Percentiles rank a stretch among this genome's conserved stretches.
phyloP scores from a whole-genome alignment of 2,329 filamentous ascomycete genomes.

The Ambrosiella beaveri region DNA sequence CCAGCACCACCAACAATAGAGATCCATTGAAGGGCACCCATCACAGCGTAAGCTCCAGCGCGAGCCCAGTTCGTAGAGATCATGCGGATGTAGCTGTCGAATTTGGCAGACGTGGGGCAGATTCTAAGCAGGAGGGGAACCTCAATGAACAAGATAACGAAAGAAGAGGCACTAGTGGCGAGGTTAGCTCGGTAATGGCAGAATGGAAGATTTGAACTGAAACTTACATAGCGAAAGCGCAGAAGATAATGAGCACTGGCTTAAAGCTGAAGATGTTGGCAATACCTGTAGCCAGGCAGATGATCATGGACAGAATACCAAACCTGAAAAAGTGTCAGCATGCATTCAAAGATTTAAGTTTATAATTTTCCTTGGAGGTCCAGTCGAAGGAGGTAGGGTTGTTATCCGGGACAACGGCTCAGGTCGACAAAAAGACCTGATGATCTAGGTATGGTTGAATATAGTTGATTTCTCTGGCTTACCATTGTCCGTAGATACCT shows the following conservation, averaged over 20 bases:
- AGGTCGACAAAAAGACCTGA: too few relatives aligned
- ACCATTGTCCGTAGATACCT: slow-evolving; percentile 68
- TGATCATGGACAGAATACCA: slow-evolving; percentile 52
- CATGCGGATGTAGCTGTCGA: slow-evolving; percentile 76
- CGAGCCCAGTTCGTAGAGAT: slow-evolving; percentile 97
- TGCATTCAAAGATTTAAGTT: background rate
- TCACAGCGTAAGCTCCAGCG: slow-evolving; percentile 65
- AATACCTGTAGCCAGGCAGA: slow-evolving; percentile 53
- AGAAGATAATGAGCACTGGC: slow-evolving; percentile 32
- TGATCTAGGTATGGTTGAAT: too few relatives aligned
- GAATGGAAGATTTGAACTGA: background rate
- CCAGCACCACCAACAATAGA: slow-evolving; percentile 49
- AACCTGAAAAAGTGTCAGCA: slow-evolving; percentile 30
- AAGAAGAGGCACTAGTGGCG: slow-evolving; percentile 42
- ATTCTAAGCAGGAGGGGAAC: slow-evolving; percentile 91
- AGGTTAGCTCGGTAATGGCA: background rate
- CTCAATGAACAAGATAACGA: slow-evolving; percentile 71
- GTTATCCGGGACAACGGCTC: too few relatives aligned
- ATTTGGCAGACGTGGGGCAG: slow-evolving; percentile 81
- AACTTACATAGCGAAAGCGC: slow-evolving; percentile 36
- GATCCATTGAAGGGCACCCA: slow-evolving; percentile 73
- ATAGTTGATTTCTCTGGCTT: slow-evolving; percentile 20
- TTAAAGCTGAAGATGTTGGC: slow-evolving; percentile 46
- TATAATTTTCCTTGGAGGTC: too few relatives aligned
- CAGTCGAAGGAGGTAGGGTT: background rate